Percentiles rank a stretch among this genome's conserved stretches.
These are phyloP conservation scores for Jamesozyma jinghongensis DNA, from an alignment of 805 yeast species.

Conservation along the genomic window DNA sequence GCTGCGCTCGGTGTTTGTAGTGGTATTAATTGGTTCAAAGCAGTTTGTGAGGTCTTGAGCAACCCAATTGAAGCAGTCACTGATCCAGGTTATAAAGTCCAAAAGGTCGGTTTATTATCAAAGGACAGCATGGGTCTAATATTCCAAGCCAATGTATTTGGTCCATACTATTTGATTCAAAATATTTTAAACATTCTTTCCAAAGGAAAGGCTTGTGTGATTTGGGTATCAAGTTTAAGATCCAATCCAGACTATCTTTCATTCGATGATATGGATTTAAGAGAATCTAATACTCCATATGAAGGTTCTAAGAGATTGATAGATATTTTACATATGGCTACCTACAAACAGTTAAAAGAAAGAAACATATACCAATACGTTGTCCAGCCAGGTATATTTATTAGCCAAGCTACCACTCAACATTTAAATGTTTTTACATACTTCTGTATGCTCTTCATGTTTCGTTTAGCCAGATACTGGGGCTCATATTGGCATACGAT, in stretches of 20 bases:
- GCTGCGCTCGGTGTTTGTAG: constrained; percentile 82
- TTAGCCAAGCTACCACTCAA: constrained; percentile 67
- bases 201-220: constrained; percentile 48
- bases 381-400: constrained; percentile 93
- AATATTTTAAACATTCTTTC: constrained; percentile 46
- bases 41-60: constrained; percentile 52
- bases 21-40: constrained; percentile 82
- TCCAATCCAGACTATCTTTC: constrained; percentile 67
- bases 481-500: constrained; percentile 90
- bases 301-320: constrained; percentile 87
- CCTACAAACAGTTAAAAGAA: constrained; percentile 43
- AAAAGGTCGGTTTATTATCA: constrained; percentile 65
- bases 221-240: constrained; percentile 84
- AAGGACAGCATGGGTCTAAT: constrained; percentile 75
- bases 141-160: constrained; percentile 91
- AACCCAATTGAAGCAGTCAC: constrained; percentile 77
- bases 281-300: constrained; percentile 58
- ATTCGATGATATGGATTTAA: constrained; percentile 62
- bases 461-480: constrained; percentile 66
- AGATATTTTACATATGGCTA: constrained; percentile 71
- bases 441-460: constrained; percentile 76
- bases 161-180: constrained; percentile 78
- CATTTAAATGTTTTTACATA: constrained; percentile 69
- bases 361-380: constrained; percentile 62
- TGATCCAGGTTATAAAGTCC: constrained; percentile 75